Percentiles rank a stretch among this genome's conserved stretches.
Evolutionary conservation across 2,329 filamentous ascomycete species (phyloP).

Genomic region (Phyllosticta ampelicida): DNA sequence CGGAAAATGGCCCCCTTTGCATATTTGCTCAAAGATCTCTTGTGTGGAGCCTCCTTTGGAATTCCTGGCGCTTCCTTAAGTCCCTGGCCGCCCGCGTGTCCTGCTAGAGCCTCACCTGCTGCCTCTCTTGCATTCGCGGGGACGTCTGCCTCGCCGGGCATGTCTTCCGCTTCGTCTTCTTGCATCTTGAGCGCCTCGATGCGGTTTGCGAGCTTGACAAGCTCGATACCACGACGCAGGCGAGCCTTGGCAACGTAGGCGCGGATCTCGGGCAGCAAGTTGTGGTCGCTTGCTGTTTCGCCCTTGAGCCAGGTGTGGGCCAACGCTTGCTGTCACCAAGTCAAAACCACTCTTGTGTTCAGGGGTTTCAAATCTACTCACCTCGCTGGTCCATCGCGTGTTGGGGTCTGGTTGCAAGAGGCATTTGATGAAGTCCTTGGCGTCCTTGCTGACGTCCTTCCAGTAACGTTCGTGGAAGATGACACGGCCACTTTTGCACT

Average conservation of each 20-base stretch:
- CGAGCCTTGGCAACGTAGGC: constrained; percentile 86
- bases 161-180: constrained; percentile 74
- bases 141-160: constrained; percentile 46
- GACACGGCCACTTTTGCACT: constrained; percentile 73
- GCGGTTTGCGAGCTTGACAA: constrained; percentile 90
- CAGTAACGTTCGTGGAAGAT: constrained; percentile 97
- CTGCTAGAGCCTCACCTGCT: constrained; percentile 35
- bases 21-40: constrained; percentile 46
- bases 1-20: constrained; percentile 72
- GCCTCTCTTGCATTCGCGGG: constrained; percentile 52
- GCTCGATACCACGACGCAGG: constrained; percentile 85
- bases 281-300: constrained; percentile 85
- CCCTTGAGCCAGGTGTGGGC: constrained; percentile 83
- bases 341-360: constrained; percentile 11
- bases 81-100: constrained; percentile 15
- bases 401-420: constrained; percentile 71
- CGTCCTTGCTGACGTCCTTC: constrained; percentile 92
- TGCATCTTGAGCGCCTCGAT: constrained; percentile 92
- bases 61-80: constrained; percentile 9
- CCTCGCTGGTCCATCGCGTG: constrained; percentile 66
- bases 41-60: constrained; percentile 16
- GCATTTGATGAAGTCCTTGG: constrained; percentile 82
- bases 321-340: constrained; percentile 53
- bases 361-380: constrained; percentile 34
- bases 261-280: constrained; percentile 93